phyloP scores from a whole-genome alignment of 371 early-diverging fungal species.

The Batkoa obscura region DNA sequence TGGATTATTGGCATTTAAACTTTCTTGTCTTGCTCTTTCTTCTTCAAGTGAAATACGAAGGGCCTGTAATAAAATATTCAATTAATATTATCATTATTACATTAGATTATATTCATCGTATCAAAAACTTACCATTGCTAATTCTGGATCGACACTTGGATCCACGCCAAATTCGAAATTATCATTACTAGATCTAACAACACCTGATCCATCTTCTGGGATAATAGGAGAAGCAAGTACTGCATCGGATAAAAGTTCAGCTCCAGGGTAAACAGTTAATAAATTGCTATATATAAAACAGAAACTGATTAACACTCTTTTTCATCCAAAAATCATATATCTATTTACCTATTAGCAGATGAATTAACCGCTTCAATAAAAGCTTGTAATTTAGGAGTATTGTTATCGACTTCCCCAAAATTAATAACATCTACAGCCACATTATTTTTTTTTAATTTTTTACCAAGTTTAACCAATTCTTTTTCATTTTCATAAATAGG shows the following conservation, averaged over 20 bases:
- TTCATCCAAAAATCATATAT: neutral
- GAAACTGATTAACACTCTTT: neutral
- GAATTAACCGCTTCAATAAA: conserved; percentile 78
- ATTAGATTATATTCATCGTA: neutral
- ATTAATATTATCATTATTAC: neutral
- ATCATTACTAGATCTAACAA: conserved; percentile 25
- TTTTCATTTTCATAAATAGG: conserved; percentile 69
- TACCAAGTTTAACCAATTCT: conserved; percentile 71
- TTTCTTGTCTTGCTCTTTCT: conserved; percentile 82
- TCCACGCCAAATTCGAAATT: conserved; percentile 93
- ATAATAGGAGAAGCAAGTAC: conserved; percentile 74
- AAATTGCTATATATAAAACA: conserved; percentile 37
- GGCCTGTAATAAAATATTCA: conserved; percentile 25
- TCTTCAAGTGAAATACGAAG: conserved; percentile 92
- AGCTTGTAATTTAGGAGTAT: conserved; percentile 76
- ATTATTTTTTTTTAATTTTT: conserved; percentile 94
- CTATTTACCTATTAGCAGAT: conserved; percentile 58
- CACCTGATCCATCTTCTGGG: conserved; percentile 56
- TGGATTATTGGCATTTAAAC: conserved; percentile 15
- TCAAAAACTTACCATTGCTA: conserved; percentile 51
- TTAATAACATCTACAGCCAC: conserved; percentile 88
- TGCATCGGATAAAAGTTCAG: conserved; percentile 81
- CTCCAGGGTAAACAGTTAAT: conserved; percentile 85
- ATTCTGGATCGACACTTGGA: conserved; percentile 85
- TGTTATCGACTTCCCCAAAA: conserved; percentile 88